Conservation (phyloP, 768 basidiomycete genomes). For the Aureoboletus auriporus region DNA sequence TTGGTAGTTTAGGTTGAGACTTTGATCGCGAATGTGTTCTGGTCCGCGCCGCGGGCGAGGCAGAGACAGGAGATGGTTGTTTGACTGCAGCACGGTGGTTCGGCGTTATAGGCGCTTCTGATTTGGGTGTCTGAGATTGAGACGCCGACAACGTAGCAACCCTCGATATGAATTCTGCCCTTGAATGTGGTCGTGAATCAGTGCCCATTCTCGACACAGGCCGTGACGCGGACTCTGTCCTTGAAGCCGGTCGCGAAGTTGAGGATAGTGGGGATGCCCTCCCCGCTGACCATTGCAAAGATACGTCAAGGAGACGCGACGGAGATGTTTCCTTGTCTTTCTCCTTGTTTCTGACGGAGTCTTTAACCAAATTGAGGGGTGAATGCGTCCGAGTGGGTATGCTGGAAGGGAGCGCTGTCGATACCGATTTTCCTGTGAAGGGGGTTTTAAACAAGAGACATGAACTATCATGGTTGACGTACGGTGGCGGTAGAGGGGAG, state of each 20-base stretch:
- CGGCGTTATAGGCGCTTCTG: neutral
- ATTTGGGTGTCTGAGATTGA: slow-evolving; percentile 1
- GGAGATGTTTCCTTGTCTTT: slow-evolving; percentile 27
- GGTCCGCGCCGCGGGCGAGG: neutral
- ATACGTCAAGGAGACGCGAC: slow-evolving; percentile 31
- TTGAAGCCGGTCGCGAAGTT: slow-evolving; percentile 13
- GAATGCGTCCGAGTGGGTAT: slow-evolving; percentile 16
- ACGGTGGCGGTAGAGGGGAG: slow-evolving; percentile 39
- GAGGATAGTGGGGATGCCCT: slow-evolving; percentile 13
- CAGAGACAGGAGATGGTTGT: neutral
- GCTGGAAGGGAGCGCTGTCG: slow-evolving; percentile 12
- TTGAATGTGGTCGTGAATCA: slow-evolving; percentile 13
- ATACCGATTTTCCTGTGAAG: slow-evolving; percentile 33
- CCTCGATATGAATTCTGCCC: slow-evolving; percentile 6
- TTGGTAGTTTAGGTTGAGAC: slow-evolving; percentile 34
- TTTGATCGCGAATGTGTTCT: slow-evolving; percentile 25
- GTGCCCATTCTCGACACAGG: slow-evolving; percentile 17
- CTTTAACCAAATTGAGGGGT: slow-evolving; percentile 17
- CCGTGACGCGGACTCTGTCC: slow-evolving; percentile 11
- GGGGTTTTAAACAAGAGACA: neutral
- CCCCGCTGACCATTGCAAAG: slow-evolving; percentile 32
- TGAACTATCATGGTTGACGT: slow-evolving; percentile 24
- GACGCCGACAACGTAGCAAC: neutral
- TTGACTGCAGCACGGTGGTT: neutral
- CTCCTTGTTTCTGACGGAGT: slow-evolving; percentile 20